A percentile compares a stretch with the other conserved stretches of the same genome.
Evolutionary conservation across 73 alveolate species (phyloP).

Genomic region (Blepharisma stoltei): DNA sequence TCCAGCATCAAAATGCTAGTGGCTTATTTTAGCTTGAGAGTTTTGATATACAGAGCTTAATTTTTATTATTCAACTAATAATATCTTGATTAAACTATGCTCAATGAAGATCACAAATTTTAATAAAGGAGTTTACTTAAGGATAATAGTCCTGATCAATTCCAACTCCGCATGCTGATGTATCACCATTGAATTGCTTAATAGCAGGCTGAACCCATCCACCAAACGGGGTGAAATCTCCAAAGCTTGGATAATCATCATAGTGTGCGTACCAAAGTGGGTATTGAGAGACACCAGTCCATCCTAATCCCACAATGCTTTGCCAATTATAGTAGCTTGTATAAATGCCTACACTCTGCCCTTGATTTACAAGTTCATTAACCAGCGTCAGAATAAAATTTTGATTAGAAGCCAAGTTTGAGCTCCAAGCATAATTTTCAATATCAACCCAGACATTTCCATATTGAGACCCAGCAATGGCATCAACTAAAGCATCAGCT

Average conservation of each 20-base stretch:
- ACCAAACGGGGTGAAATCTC: constrained; percentile 60
- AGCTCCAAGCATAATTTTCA: constrained; percentile 50
- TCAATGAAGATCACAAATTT: no score
- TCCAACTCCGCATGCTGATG: constrained; percentile 61
- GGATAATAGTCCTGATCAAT: constrained; percentile 47
- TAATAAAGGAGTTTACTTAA: no score
- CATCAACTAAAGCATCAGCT: not conserved
- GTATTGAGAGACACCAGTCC: constrained; percentile 41
- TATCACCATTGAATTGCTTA: constrained; percentile 61
- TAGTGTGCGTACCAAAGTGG: constrained; percentile 85
- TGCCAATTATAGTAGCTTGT: constrained; percentile 59
- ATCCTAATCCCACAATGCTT: constrained; percentile 55
- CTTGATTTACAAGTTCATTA: constrained; percentile 41
- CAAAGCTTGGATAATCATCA: constrained; percentile 56
- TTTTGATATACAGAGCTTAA: no score
- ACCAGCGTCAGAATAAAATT: constrained; percentile 46
- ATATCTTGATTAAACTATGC: no score
- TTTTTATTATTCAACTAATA: no score
- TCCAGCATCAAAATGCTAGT: no score
- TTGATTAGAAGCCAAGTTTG: constrained; percentile 53
- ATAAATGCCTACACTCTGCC: constrained; percentile 62
- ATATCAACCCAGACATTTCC: constrained; percentile 66
- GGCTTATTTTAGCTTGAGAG: no score
- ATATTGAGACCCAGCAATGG: not conserved
- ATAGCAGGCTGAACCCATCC: constrained; percentile 68